Base-by-base conservation (phyloP, 192 early-diverging fungal genomes). In the Thoreauomyces humboldtii region DNA sequence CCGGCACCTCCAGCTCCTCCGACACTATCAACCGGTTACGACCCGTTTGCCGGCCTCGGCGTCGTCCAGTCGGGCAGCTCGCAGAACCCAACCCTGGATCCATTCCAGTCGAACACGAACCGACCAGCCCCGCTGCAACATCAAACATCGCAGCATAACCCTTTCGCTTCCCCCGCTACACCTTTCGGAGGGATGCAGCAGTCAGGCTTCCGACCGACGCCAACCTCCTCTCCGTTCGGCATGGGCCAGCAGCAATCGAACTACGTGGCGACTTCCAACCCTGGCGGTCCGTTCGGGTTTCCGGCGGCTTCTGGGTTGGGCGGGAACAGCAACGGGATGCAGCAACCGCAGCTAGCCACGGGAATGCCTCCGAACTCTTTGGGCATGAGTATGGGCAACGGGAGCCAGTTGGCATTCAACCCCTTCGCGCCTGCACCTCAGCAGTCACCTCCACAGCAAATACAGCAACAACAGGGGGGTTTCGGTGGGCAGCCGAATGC, bases 81-180 rank as follows among this genome's bases (percentile, higher is more conserved):
- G 21, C 12, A 15, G 34, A 63, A 63, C 50, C 61, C 47, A 6
- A 63, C 61, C 33, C 48, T 63, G n/a, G 61, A 63, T 53, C 61
- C 61, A 1, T 63, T 63, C 33, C n/a, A n/a, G n/a, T n/a, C n/a
- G n/a, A 34, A 37, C 35, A 27, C 22, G 17, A 57, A 37, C 55
- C 55, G 55, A 35, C 41, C 35, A 44, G 22, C 47, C 47, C 12
- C 47, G 47, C 35, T 57, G 35, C 55, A 57, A 27, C 15, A 29
- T 31, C 29, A 31, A 34, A 2, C 27, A 4, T 5, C 35, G 7
- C 55, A 57, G 55, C 31, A 57, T 37, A 57, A 57, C 19, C 55
- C 55, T 34, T 57, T 57, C 33, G 55, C 55, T 2, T 24, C 47
- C 7, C 7, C 47, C 11, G 47, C n/a, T 41, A n/a, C 38, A 12